A percentile compares a stretch with the other conserved stretches of the same genome.
phyloP scores from a whole-genome alignment of 2,329 filamentous ascomycete species.

The Golovinomyces cichoracearum region DNA sequence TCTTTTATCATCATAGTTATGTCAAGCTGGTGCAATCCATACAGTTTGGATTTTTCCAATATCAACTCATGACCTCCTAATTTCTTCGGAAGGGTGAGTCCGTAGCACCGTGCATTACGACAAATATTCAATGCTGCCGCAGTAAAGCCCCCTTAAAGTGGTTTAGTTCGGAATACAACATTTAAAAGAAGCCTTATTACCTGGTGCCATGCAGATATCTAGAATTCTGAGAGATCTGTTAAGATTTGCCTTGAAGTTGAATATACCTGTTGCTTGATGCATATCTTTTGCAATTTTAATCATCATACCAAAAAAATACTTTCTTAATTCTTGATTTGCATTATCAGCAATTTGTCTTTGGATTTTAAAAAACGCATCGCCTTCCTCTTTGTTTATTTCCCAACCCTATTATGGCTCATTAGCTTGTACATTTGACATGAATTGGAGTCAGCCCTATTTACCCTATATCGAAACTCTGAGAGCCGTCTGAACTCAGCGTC shows the following conservation, averaged over 20 bases:
- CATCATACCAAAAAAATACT: slow-evolving; percentile 16
- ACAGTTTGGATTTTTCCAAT: slow-evolving; percentile 1
- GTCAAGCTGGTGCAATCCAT: slow-evolving; percentile 4
- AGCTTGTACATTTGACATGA: neutral
- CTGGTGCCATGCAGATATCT: slow-evolving; percentile 11
- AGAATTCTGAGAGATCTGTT: slow-evolving; percentile 6
- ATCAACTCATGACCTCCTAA: slow-evolving; percentile 9
- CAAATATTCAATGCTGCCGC: slow-evolving; percentile 3
- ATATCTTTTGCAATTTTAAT: slow-evolving; percentile 19
- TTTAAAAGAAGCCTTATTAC: neutral
- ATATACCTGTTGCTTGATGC: slow-evolving; percentile 9
- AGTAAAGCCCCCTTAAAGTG: slow-evolving; percentile 5
- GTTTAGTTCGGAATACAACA: neutral
- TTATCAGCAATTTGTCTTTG: slow-evolving; percentile 19
- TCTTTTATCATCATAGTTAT: slow-evolving; percentile 3
- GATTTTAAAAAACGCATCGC: slow-evolving; percentile 19
- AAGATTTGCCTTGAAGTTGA: neutral
- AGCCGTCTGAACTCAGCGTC: neutral
- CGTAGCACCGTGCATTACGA: slow-evolving; percentile 3
- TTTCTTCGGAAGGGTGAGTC: slow-evolving; percentile 7
- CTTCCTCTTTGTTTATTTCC: slow-evolving; percentile 17
- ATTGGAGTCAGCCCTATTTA: neutral
- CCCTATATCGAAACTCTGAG: neutral
- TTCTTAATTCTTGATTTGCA: slow-evolving; percentile 4
- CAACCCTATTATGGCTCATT: slow-evolving; percentile 10